Conservation (phyloP, 2,329 filamentous ascomycete species). For the Byssothecium circinans region DNA sequence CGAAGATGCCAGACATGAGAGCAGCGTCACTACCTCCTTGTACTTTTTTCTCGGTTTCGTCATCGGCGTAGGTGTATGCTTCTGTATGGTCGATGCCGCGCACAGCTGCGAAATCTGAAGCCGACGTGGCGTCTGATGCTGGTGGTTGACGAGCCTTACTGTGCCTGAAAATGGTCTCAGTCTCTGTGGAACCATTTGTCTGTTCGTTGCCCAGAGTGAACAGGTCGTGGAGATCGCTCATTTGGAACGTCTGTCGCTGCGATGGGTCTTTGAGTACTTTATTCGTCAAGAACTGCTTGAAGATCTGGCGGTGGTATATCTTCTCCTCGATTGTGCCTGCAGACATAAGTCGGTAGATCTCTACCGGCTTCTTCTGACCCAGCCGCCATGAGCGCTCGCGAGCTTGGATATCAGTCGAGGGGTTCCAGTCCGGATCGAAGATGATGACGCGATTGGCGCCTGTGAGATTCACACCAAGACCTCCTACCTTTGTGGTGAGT, state of each 20-base stretch:
- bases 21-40: conserved; percentile 55
- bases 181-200: conserved; percentile 71
- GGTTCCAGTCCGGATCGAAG: conserved; percentile 98
- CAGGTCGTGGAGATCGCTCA: conserved; percentile 87
- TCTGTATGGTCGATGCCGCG: conserved; percentile 49
- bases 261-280: conserved; percentile 95
- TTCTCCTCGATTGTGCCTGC: conserved; percentile 98
- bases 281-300: conserved; percentile 96
- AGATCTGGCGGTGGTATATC: conserved; percentile 97
- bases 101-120: conserved; percentile 38
- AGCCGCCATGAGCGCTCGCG: conserved; percentile 94
- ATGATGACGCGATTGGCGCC: conserved; percentile 96
- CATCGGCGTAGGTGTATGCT: conserved; percentile 40
- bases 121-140: conserved; percentile 25
- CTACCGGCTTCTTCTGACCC: conserved; percentile 91
- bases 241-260: conserved; percentile 85
- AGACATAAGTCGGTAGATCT: conserved; percentile 97
- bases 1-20: conserved; percentile 87
- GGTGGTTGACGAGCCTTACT: conserved; percentile 46
- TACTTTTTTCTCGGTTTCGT: conserved; percentile 20
- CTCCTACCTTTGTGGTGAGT: conserved; percentile 92
- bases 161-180: conserved; percentile 83
- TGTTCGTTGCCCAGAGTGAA: conserved; percentile 75
- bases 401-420: conserved; percentile 92
- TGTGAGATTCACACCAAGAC: conserved; percentile 89